Evolutionary conservation across 2,329 filamentous ascomycete genomes (phyloP), one percentile per base, ranked within the genome.

Genomic region (Rutstroemia sydowiana): DNA sequence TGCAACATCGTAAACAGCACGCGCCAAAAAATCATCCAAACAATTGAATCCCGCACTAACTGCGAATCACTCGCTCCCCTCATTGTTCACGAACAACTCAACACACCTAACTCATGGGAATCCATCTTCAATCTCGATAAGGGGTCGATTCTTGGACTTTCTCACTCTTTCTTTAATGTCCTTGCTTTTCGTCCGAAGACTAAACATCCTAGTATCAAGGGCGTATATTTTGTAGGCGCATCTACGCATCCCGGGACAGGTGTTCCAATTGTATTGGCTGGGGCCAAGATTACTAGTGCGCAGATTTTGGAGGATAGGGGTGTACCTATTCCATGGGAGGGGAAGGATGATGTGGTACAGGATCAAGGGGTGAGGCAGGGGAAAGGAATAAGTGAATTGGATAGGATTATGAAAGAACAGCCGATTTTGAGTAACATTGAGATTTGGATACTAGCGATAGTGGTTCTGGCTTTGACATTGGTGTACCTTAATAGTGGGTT

Each of bases 241-340:
- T 85, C 80, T 62, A 86, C 85, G 18, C 85, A 90, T 69, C 85
- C 86, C 0, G 86, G 86, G 1, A 88, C 85, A 0, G 85, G 85
- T 0, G 85, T 89, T 18, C 86, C 86, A 3, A 86, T 89, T 51
- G 82, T 84, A 23, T 69, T 88, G 9, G 84, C 84, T 0, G 85
- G 85, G 0, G 79, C 81, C 8, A 85, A 81, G 65, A 74, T 88
- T 50, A 77, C 78, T 0, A 71, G 69, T 8, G 75, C 76, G 59
- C 74, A 81, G 65, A 70, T 81, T 5, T 58, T 78, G 11, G 63
- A 66, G 5, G 63, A 65, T 34, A 28, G 52, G 2, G 48, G 51
- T 0, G 32, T 56, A 9, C 5, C 5, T 1, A 45, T 61, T 5
- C 63, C 62, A 2, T 63, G 63, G 62, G 45, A 43, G 28, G 52